Conservation (phyloP, 441 rosid genomes). For the California macrophylla region DNA sequence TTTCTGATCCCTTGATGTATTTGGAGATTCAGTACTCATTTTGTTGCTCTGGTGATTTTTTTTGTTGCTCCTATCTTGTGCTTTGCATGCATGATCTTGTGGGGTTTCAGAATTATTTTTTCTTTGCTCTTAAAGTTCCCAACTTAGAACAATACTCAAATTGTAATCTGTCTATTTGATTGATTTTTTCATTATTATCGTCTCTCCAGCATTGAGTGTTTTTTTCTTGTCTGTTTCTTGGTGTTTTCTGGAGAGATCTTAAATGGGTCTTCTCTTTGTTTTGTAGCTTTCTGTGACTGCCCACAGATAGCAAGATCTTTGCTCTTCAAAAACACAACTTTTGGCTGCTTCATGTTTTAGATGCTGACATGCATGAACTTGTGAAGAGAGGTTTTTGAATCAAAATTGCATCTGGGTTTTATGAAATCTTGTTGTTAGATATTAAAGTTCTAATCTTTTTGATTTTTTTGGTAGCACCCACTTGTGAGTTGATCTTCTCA, state of each 20-base stretch:
- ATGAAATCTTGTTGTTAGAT: not conserved
- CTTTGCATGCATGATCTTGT: conserved; percentile 13
- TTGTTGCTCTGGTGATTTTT: not conserved
- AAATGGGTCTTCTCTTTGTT: conserved; percentile 4
- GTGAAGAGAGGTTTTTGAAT: not conserved
- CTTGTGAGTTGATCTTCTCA: conserved; percentile 12
- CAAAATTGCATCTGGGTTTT: not conserved
- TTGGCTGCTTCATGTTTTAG: not conserved
- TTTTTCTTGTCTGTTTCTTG: conserved; percentile 5
- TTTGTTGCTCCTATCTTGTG: not conserved
- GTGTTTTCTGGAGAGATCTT: conserved; percentile 15
- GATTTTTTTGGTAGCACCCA: conserved; percentile 5
- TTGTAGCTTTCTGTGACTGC: conserved; percentile 6
- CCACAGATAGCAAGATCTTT: not conserved
- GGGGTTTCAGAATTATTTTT: not conserved
- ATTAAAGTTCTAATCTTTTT: not conserved
- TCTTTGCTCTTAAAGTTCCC: not conserved
- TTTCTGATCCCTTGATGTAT: not conserved
- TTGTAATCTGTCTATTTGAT: not conserved
- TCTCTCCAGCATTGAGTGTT: not conserved
- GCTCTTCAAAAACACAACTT: not conserved
- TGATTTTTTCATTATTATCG: not conserved
- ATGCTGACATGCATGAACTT: conserved; percentile 10
- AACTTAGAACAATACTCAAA: not conserved
- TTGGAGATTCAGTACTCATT: not conserved